Base-by-base conservation (phyloP, 73 alveolate genomes). In the Blepharisma japonicum region DNA sequence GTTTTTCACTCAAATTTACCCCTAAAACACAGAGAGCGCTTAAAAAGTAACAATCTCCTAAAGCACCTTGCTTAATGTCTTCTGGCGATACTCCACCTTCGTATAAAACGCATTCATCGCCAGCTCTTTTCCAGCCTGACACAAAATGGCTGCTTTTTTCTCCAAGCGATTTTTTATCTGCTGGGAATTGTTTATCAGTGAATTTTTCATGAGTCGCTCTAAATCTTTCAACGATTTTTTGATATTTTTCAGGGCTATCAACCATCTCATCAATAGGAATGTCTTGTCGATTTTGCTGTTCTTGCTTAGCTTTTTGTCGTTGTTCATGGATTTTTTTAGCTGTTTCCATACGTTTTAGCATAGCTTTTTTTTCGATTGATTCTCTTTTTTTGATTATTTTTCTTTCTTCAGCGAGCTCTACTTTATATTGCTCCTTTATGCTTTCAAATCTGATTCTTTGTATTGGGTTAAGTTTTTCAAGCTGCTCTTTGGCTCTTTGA, bases 41-140 rank as follows among this genome's bases (percentile, higher is more conserved):
- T 32, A 89, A 79, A 82, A 84, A 83, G 68, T 89, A 89, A 79
- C 96, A 89, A 79, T 89, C 96, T 21, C 96, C 96, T 14, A 89
- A 81, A 20, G 87, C 86, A 14, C 96, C 96, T 78, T 89, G 80
- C 11, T 68, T 84, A 6, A 89, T 89, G 61, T 89, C 96, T 38
- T 47, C 68, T 55, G 89, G 83, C 56, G 81, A 68, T 2, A 86
- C 79, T 46, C 49, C 80, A 14, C 84, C 92, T 56, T 86, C 80
- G 53, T 48, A 89, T 11, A 89, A 48, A 32, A 66, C 78, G 23
- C 71, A 81, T 39, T 55, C 77, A 25, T 86, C 91, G 6, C 83
- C 47, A 3, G 91, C 88, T 82, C 93, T 86, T 68, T 55, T 81
- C 93, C 96, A 89, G 25, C 80, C 71, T 1, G 82, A 67, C 18